These are phyloP conservation scores for Musa beccarii DNA, from an alignment of 176 grass and related monocot genomes.

Conservation along the genomic window DNA sequence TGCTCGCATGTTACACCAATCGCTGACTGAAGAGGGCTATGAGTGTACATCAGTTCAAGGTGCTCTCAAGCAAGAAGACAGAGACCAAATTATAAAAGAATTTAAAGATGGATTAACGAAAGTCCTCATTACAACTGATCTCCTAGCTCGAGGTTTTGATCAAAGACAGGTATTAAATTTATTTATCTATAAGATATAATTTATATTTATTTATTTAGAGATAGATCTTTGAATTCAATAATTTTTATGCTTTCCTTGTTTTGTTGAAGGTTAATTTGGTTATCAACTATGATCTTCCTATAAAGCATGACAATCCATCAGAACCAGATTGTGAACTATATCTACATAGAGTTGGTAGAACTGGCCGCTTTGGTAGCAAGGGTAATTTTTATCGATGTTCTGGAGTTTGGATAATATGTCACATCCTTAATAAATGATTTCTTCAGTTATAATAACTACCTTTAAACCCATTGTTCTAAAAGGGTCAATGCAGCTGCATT, in stretches of 20 bases:
- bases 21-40: constrained; percentile 68
- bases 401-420: constrained; percentile 21
- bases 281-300: constrained; percentile 88
- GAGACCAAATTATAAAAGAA: constrained; percentile 84
- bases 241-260: constrained; percentile 15
- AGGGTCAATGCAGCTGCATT: too few relatives aligned
- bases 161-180: constrained; percentile 72
- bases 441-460: too few relatives aligned
- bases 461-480: too few relatives aligned
- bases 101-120: constrained; percentile 84
- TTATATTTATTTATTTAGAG: not conserved
- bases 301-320: constrained; percentile 47
- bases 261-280: constrained; percentile 75
- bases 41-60: constrained; percentile 92
- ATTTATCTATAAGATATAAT: constrained; percentile 40
- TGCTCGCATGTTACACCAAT: constrained; percentile 62
- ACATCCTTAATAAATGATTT: too few relatives aligned
- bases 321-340: constrained; percentile 91
- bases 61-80: constrained; percentile 64
- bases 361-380: constrained; percentile 88
- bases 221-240: not conserved
- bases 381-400: constrained; percentile 31
- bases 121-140: constrained; percentile 86
- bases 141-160: constrained; percentile 89
- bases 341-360: constrained; percentile 92